Evolutionary conservation across 768 basidiomycete genomes (phyloP).

Genomic region (Harrya chromipes): DNA sequence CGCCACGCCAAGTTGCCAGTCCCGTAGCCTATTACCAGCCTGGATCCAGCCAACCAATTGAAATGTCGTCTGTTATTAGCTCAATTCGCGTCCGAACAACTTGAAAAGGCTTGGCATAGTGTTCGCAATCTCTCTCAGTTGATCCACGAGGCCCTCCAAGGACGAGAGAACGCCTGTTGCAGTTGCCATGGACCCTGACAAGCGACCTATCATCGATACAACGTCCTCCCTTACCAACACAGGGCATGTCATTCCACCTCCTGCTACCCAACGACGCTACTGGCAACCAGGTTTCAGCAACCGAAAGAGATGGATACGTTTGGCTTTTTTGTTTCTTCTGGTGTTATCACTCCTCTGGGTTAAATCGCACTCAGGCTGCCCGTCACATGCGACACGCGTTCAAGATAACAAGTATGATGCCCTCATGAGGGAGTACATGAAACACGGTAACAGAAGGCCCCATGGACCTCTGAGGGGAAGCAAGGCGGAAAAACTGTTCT

Average conservation of each 20-base stretch:
- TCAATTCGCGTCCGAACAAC: no score
- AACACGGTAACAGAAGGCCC: constrained; percentile 11
- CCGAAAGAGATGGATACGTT: constrained; percentile 14
- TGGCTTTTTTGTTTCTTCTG: constrained; percentile 10
- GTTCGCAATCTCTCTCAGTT: no score
- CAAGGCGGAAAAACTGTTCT: constrained; percentile 42
- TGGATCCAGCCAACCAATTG: no score
- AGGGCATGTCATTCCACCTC: constrained; percentile 16
- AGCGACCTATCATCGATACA: neutral
- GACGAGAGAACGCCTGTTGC: neutral
- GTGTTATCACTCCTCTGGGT: constrained; percentile 16
- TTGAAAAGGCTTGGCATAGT: no score
- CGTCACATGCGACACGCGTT: neutral
- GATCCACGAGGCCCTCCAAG: neutral
- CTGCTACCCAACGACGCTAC: constrained; percentile 10
- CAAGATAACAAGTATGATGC: constrained; percentile 12
- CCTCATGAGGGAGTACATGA: constrained; percentile 19
- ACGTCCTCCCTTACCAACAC: neutral
- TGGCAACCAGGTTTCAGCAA: neutral
- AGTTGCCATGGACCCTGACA: constrained; percentile 19
- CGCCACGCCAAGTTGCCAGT: no score
- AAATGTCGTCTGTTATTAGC: no score
- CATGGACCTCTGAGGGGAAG: constrained; percentile 29
- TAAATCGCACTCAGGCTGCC: neutral
- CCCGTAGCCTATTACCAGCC: no score